Evolutionary conservation across 2,329 filamentous ascomycete genomes (phyloP), one percentile per base, ranked within the genome.

Genomic region (Myriangium duriaei): DNA sequence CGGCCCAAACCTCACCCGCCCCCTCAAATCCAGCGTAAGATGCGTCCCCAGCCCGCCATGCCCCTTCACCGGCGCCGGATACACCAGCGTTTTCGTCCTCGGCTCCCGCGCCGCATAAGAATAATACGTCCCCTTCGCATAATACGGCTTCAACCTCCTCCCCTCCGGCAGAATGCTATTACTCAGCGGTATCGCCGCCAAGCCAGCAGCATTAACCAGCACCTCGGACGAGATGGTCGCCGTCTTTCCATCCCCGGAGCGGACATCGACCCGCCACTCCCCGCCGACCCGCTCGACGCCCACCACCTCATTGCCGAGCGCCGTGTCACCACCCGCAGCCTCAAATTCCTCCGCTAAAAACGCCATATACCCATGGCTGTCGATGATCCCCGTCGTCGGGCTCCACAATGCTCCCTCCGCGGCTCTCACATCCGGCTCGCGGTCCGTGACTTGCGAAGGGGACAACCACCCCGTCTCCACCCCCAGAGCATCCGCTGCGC

Each of bases 81-180:
- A 98, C 35, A 98, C 68, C 14, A 98, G 73, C 0, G 81, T 83
- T 2, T 61, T 65, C 9, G 87, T 75, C 29, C 62, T 68, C 0
- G 85, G 87, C 1, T 54, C 53, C 0, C 77, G 73, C 1, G 74
- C 65, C 0, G 70, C 61, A 63, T 95, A 96, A 18, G 79, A 81
- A 63, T 92, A 96, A 64, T 98, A 98, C 43, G 84, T 88, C 1
- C 91, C 91, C 64, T 98, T 98, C 42, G 88, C 88, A 61, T 81
- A 96, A 65, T 74, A 82, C 4, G 85, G 71, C 15, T 60, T 71
- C 28, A 65, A 63, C 35, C 75, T 75, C 4, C 70, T 60, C 1
- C 63, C 57, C 0, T 49, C 19, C 0, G 79, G 76, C 0, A 84
- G 68, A 26, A 96, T 72, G 71, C 87, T 79, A 62, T 96, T 98